Evolutionary conservation across 257 asterid species (phyloP).

Genomic region (Solanum neorickii): DNA sequence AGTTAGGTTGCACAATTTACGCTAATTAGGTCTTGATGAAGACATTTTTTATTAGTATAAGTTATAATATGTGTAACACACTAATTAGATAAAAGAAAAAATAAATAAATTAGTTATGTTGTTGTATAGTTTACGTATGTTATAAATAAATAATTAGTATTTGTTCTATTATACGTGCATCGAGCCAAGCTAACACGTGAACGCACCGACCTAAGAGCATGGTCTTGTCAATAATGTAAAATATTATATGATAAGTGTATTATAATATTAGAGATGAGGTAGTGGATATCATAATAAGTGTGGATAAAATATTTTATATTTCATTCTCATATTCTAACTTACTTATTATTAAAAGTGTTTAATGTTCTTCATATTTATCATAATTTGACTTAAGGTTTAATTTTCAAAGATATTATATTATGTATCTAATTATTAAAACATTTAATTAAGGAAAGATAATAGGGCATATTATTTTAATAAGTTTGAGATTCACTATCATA

Average conservation of each 20-base stretch:
- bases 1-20: not conserved
- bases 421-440: not conserved
- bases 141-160: not conserved
- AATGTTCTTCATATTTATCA: not conserved
- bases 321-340: not conserved
- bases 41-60: not conserved
- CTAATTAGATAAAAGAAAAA: not conserved
- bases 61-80: not conserved
- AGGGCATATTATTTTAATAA: not conserved
- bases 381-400: not conserved
- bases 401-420: not conserved
- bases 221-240: not conserved
- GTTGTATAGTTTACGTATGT: not conserved
- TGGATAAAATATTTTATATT: not conserved
- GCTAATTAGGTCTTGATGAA: not conserved
- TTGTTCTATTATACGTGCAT: not conserved
- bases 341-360: not conserved
- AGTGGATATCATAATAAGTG: not conserved
- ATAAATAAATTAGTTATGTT: not conserved
- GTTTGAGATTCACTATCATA: not conserved
- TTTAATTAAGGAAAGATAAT: not conserved
- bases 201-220: not conserved
- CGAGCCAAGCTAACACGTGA: not conserved
- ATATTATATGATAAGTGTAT: not conserved
- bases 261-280: not conserved